phyloP scores from a whole-genome alignment of 495 filamentous ascomycete genomes.

The Hypoxylon crocopeplum region DNA sequence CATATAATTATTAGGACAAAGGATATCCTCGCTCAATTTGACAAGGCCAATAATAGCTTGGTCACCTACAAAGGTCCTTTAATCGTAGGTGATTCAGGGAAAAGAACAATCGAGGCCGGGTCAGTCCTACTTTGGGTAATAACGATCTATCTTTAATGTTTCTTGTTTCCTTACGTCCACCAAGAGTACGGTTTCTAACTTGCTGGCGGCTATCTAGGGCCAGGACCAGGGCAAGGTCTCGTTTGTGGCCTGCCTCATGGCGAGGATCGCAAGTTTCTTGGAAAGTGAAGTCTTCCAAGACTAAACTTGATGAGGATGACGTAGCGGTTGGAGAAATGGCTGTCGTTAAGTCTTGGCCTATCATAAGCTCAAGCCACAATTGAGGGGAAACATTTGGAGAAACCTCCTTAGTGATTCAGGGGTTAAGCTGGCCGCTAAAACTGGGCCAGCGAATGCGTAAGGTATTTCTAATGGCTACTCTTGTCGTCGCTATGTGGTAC shows the following conservation, averaged over 20 bases:
- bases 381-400: slow-evolving; percentile 24
- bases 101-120: slow-evolving; percentile 9
- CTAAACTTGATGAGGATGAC: slow-evolving; percentile 22
- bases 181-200: background rate
- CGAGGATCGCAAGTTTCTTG: background rate
- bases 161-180: background rate
- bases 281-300: slow-evolving; percentile 14
- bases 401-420: too few relatives aligned
- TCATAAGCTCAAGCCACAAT: slow-evolving; percentile 1
- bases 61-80: slow-evolving; percentile 18
- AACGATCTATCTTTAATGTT: too few relatives aligned
- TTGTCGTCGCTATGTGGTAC: too few relatives aligned
- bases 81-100: background rate
- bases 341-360: slow-evolving; percentile 15
- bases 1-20: slow-evolving; percentile 7
- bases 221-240: background rate
- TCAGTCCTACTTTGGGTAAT: too few relatives aligned
- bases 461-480: too few relatives aligned
- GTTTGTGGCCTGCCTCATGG: too few relatives aligned
- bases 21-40: background rate
- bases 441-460: too few relatives aligned
- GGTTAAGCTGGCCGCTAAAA: too few relatives aligned
- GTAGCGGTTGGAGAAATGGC: slow-evolving; percentile 21
- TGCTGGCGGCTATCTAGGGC: slow-evolving; percentile 13
- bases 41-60: slow-evolving; percentile 23